Base-by-base conservation (phyloP, 345 rosid species). In the Physaria fendleri region DNA sequence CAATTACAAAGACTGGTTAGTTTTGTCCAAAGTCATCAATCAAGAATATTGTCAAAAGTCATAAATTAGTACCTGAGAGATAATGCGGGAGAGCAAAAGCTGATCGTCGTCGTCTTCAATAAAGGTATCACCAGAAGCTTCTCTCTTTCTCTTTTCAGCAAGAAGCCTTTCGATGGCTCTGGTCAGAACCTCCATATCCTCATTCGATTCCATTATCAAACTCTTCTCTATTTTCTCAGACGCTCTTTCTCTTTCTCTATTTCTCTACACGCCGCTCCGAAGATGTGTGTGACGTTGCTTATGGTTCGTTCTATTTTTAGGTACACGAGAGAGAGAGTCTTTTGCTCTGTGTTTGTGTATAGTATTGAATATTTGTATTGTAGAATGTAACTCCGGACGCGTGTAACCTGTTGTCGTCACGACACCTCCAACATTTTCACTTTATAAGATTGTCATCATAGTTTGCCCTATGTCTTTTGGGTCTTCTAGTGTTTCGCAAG, bases 1-100 rank as follows among this genome's bases (percentile, higher is more conserved):
- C 34, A 53, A 52, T 43, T 16, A 43, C 28, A 22, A 2, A 53
- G 53, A 32, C n/a, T 53, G 12, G 13, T 30, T 14, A 21, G 14
- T 8, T n/a, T n/a, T n/a, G n/a, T n/a, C n/a, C n/a, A n/a, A n/a
- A n/a, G n/a, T n/a, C n/a, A n/a, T n/a, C n/a, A n/a, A n/a, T n/a
- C n/a, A n/a, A n/a, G n/a, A n/a, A n/a, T n/a, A n/a, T n/a, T n/a
- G n/a, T n/a, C n/a, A n/a, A n/a, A n/a, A n/a, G n/a, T n/a, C n/a
- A n/a, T n/a, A n/a, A n/a, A n/a, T n/a, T n/a, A n/a, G 12, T 60
- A 87, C 96, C 92, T 81, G 82, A 62, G 85, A 82, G 48, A 88
- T 77, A 30, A 85, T 69, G 12, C 48, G 68, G 29, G 81, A 71
- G 71, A 87, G 89, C 29, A 83, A 66, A 43, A 63, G 76, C 22